Evolutionary conservation across 164 flowering plant genomes (phyloP).

Genomic region (Kalanchoe fedtschenkoi): DNA sequence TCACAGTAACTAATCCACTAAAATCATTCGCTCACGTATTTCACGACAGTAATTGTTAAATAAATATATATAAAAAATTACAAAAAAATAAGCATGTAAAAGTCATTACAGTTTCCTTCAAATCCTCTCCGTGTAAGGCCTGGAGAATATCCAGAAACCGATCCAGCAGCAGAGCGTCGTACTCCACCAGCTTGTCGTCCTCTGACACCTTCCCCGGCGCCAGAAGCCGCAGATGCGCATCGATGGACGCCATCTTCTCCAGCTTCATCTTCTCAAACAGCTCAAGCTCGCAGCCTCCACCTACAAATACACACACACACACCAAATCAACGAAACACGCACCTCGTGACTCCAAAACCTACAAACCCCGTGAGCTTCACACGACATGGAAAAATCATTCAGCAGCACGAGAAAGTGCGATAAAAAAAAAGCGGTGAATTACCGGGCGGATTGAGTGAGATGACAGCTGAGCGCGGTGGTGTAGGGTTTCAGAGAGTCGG

Average conservation of each 20-base stretch:
- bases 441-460: background rate
- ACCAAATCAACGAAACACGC: background rate
- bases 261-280: conserved; percentile 22
- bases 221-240: conserved; percentile 42
- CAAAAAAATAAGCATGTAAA: background rate
- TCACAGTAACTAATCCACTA: no score
- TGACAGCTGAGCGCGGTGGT: no score
- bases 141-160: conserved; percentile 65
- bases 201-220: conserved; percentile 46
- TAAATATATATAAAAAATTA: no score
- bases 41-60: no score
- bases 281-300: background rate
- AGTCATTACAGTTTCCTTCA: no score
- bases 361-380: background rate
- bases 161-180: conserved; percentile 48
- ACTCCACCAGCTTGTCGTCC: conserved; percentile 53
- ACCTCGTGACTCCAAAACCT: background rate
- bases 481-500: no score
- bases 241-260: conserved; percentile 48
- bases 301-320: background rate
- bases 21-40: no score
- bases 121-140: conserved; percentile 48
- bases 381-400: background rate
- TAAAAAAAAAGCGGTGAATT: background rate
- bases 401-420: background rate